These are phyloP conservation scores for Populus hybrid DNA, from an alignment of 441 rosid species.

Conservation along the genomic window DNA sequence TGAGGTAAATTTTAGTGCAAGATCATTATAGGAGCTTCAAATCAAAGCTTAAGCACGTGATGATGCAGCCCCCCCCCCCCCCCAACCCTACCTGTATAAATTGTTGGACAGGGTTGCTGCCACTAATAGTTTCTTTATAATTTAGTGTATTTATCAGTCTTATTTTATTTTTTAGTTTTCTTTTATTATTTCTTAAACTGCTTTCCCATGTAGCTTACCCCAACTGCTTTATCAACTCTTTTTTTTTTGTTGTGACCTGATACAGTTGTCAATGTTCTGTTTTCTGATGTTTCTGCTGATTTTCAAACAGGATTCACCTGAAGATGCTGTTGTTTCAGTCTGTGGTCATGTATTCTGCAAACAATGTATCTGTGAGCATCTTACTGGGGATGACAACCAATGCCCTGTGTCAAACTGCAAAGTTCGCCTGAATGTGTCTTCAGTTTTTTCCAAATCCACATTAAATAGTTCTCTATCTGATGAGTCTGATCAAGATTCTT, in stretches of 20 bases:
- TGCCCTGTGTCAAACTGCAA: constrained; percentile 68
- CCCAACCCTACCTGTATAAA: background rate
- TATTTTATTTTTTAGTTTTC: background rate
- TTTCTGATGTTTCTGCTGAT: constrained; percentile 7
- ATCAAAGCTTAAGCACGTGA: background rate
- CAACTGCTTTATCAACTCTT: background rate
- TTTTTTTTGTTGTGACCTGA: background rate
- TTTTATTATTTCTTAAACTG: background rate
- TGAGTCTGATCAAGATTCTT: constrained; percentile 30
- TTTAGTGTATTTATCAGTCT: background rate
- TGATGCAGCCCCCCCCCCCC: background rate
- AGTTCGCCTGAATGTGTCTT: constrained; percentile 39
- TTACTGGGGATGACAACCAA: constrained; percentile 61
- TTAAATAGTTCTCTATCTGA: constrained; percentile 40
- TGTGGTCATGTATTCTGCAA: constrained; percentile 93
- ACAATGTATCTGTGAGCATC: constrained; percentile 74
- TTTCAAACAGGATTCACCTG: constrained; percentile 77
- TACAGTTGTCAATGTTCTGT: background rate
- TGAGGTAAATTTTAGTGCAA: background rate
- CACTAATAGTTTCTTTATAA: background rate
- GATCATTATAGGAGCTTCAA: background rate
- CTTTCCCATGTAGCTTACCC: background rate
- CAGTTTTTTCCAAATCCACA: constrained; percentile 54
- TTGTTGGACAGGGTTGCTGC: background rate
- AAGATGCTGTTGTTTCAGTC: constrained; percentile 78